Evolutionary conservation across 495 filamentous ascomycete genomes (phyloP).

Genomic region (Podospora pseudoanserina): DNA sequence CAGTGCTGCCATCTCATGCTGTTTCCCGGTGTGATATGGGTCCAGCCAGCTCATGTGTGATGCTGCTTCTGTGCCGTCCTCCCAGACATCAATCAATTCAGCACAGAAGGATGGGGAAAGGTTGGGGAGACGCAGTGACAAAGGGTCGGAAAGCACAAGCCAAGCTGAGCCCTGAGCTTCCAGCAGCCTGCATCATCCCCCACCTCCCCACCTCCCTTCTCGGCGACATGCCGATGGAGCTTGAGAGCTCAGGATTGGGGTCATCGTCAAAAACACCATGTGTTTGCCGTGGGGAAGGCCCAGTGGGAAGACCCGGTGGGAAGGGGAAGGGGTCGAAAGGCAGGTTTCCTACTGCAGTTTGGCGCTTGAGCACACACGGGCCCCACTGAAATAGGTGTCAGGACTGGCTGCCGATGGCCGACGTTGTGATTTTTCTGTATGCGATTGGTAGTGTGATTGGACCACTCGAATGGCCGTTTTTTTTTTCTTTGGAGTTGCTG

Average conservation of each 20-base stretch:
- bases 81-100: not conserved
- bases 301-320: not conserved
- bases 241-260: not conserved
- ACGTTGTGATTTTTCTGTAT: not conserved
- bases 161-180: not conserved
- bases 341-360: not conserved
- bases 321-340: not conserved
- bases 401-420: constrained; percentile 4
- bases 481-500: constrained; percentile 7
- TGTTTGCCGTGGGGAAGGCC: not conserved
- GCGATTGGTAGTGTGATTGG: constrained; percentile 4
- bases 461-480: constrained; percentile 13
- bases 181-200: not conserved
- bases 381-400: not conserved
- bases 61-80: not conserved
- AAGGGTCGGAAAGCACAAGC: not conserved
- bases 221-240: not conserved
- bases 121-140: constrained; percentile 16
- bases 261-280: not conserved
- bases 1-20: constrained; percentile 1
- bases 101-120: constrained; percentile 2
- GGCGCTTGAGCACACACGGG: not conserved
- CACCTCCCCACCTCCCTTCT: not conserved
- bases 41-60: not conserved
- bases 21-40: not conserved